A percentile compares a stretch with the other conserved stretches of the same genome.
phyloP scores from a whole-genome alignment of 2,329 filamentous ascomycete genomes.

The Cladosporium sp. region DNA sequence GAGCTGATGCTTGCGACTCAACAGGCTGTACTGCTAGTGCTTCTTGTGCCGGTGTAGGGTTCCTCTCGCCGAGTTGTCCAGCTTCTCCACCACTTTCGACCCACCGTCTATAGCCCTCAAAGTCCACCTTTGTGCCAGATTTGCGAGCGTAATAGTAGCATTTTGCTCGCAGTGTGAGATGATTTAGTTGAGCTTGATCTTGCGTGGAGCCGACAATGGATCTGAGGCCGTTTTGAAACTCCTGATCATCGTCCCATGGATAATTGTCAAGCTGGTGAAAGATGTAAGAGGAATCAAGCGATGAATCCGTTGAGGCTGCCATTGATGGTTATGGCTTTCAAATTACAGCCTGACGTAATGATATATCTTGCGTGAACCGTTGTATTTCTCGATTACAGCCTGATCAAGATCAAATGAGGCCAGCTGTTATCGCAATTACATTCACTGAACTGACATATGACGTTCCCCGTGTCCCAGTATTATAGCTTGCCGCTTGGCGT shows the following conservation, averaged over 20 bases:
- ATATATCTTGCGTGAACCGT: too few species aligned
- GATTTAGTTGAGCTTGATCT: conserved; percentile 50
- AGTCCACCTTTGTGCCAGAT: conserved; percentile 54
- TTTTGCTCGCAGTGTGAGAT: conserved; percentile 62
- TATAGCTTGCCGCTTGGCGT: background rate
- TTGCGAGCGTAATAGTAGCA: conserved; percentile 61
- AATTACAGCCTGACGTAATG: too few species aligned
- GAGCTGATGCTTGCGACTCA: conserved; percentile 4
- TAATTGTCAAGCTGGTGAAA: conserved; percentile 63
- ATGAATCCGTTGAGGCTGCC: conserved; percentile 1
- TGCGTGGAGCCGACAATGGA: conserved; percentile 60
- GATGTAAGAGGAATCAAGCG: conserved; percentile 29
- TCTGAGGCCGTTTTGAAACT: conserved; percentile 64
- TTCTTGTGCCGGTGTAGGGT: background rate
- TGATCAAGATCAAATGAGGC: background rate
- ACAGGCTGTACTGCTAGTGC: background rate
- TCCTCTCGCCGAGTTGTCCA: background rate
- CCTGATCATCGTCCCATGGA: conserved; percentile 62
- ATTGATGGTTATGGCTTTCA: background rate
- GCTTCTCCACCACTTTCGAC: conserved; percentile 30
- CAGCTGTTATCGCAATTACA: background rate
- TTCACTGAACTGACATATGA: background rate
- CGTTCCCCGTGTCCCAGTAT: background rate
- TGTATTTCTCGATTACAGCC: too few species aligned
- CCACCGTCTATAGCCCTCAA: conserved; percentile 65